Evolutionary conservation across 2,329 filamentous ascomycete genomes (phyloP), one percentile per base, ranked within the genome.

Genomic region (Fusarium siculi): DNA sequence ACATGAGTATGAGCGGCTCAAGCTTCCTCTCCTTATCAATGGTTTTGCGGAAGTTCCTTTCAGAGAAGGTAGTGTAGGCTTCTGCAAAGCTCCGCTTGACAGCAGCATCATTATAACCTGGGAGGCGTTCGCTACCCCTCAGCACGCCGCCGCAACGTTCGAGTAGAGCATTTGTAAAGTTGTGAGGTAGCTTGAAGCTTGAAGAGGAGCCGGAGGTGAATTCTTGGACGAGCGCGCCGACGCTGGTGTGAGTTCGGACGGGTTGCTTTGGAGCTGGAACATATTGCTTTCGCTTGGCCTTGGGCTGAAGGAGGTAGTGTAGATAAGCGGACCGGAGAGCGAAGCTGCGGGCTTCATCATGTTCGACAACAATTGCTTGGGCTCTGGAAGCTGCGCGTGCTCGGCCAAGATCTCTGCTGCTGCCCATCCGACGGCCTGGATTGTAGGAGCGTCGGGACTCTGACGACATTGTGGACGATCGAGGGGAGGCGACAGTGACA

Each of bases 61-160:
- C 94, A 76, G 96, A 98, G 81, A 99, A 93, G 63, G 94, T 93
- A 66, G 96, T 98, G 80, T 98, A 92, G 73, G 97, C 97, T 74
- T 94, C 93, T 62, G 94, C 96, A 84, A 99, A 99, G 4, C 94
- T 97, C 70, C 96, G 90, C 84, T 97, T 98, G 73, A 99, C 92
- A 32, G 92, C 87, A n/a, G 93, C 87, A 85, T 99, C 96, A 79
- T 93, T 93, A 83, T 93, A 99, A 78, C 97, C 96, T 19, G 93
- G 94, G 79, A 96, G 88, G 75, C 87, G 91, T 84, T 98, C 96
- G 69, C 88, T 93, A 43, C 95, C 95, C 76, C 92, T 90, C 77
- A 98, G 84, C 57, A 97, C 92, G 37, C 92, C 92, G 65, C 93
- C 92, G 80, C 97, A 89, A 70, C 95, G 89, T 83, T 95, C 96